A percentile compares a stretch with the other conserved stretches of the same genome.
These are phyloP conservation scores for Rubus parviflorus DNA, from an alignment of 306 rosid genomes.

Conservation along the genomic window DNA sequence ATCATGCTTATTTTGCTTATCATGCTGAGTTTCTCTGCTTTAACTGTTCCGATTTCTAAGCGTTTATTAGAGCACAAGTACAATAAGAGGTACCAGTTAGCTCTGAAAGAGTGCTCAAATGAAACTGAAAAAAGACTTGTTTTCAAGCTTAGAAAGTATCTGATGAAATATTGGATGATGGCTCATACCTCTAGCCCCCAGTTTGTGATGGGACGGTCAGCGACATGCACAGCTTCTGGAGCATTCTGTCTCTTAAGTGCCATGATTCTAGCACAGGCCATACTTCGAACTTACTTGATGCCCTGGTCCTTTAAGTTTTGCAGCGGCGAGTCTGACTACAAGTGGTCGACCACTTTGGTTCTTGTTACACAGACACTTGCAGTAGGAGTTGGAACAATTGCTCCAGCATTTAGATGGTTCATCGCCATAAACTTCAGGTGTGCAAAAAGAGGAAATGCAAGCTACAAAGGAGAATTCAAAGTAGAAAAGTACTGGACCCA, in stretches of 20 bases:
- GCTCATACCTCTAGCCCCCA: constrained; percentile 81
- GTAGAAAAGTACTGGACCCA: constrained; percentile 73
- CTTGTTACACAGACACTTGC: constrained; percentile 64
- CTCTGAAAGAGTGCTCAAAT: constrained; percentile 34
- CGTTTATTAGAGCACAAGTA: constrained; percentile 51
- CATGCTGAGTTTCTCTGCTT: constrained; percentile 53
- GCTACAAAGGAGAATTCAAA: constrained; percentile 31
- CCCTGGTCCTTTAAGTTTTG: constrained; percentile 61
- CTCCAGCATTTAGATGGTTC: constrained; percentile 84
- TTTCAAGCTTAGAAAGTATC: constrained; percentile 31
- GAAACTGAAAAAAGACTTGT: constrained; percentile 10
- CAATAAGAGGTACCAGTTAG: constrained; percentile 37
- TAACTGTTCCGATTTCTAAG: constrained; percentile 58
- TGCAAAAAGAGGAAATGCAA: constrained; percentile 34
- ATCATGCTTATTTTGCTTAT: constrained; percentile 69
- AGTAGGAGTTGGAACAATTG: constrained; percentile 69
- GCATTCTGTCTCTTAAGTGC: constrained; percentile 72
- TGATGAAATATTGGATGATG: constrained; percentile 83
- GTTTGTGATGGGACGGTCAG: constrained; percentile 88
- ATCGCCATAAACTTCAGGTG: constrained; percentile 56
- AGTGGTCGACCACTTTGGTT: constrained; percentile 65
- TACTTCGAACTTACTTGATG: constrained; percentile 59
- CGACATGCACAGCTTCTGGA: constrained; percentile 78
- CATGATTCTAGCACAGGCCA: constrained; percentile 51
- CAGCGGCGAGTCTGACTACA: constrained; percentile 65